Base-by-base conservation (phyloP, 202 grass and related monocot species). In the Brachypodium distachyon region DNA sequence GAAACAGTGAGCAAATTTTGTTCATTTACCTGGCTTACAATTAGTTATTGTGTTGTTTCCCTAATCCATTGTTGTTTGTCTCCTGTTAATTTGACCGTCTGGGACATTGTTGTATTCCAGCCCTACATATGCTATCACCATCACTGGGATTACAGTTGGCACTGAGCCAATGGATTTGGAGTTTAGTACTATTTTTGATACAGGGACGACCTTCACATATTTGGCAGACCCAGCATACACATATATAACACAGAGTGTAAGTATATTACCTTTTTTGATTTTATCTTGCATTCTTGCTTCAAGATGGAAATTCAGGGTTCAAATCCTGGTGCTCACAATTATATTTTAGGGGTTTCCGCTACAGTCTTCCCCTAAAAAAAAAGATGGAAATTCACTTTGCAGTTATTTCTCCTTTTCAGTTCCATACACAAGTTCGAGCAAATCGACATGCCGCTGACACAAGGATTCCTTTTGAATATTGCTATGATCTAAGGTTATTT, bases 151-250 rank as follows among this genome's bases (percentile, higher is more conserved):
- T 18, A 36, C 33, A 28, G 73, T 97, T 57, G 87, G 87, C 81
- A 93, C 87, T 58, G 80, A 58, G 44, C 64, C 39, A 38, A 61
- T 41, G 29, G 43, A 84, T 76, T 4, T 88, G 51, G 85, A 86
- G 44, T 88, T 93, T 60, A 93, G 70, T 83, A 59, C 87, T 76
- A 76, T 97, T 74, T 79, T 97, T 2, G 93, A 97, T 74, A 90
- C 90, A 50, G 90, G 93, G 37, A 97, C 93, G 19, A 90, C 93
- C 17, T 92, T 97, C 80, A 92, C 93, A 41, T 97, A 90, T 69
- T 86, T 97, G 65, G 87, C 93, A 12, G 89, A 93, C 61, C 87
- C 93, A 72, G 78, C 87, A 7, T 97, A 93, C 58, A 84, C 87
- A 63, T 82, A 84, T 75, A 71, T 97, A 61, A 85, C 87, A 13